Conservation (phyloP, 192 early-diverging fungal species). For the Coemansia brasiliensis region DNA sequence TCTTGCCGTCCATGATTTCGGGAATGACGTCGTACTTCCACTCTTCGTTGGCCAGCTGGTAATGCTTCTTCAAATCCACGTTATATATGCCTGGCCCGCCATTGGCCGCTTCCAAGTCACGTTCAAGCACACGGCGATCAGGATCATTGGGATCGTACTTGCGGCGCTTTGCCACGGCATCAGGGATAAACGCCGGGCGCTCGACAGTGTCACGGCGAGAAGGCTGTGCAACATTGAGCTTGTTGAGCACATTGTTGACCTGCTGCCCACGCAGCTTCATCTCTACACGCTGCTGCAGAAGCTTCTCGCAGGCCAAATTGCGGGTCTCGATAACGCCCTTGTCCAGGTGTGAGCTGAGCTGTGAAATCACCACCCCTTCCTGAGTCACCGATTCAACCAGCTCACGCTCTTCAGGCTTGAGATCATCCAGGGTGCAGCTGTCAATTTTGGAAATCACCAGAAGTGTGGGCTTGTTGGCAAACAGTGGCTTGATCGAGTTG, state of each 20-base stretch:
- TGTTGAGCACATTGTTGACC: conserved; percentile 90
- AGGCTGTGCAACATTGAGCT: conserved; percentile 92
- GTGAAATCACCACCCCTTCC: conserved; percentile 71
- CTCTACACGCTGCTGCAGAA: conserved; percentile 90
- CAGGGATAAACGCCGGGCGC: conserved; percentile 84
- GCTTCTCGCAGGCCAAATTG: conserved; percentile 89
- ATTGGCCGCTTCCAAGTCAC: conserved; percentile 83
- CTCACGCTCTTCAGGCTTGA: conserved; percentile 67
- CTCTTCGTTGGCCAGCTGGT: conserved; percentile 77
- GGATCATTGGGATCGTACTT: conserved; percentile 83
- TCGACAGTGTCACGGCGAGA: conserved; percentile 78
- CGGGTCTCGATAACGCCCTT: conserved; percentile 97
- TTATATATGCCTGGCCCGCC: conserved; percentile 98
- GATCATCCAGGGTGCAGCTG: conserved; percentile 73
- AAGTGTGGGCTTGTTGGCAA: conserved; percentile 96
- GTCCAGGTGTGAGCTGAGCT: conserved; percentile 91
- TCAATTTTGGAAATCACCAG: conserved; percentile 98
- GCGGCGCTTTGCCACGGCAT: conserved; percentile 62
- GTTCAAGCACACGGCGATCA: conserved; percentile 78
- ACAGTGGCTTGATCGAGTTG: conserved; percentile 95
- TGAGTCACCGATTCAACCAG: conserved; percentile 74
- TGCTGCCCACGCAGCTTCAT: conserved; percentile 91
- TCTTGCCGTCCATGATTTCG: conserved; percentile 98
- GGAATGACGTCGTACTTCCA: conserved; percentile 98
- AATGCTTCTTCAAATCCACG: conserved; percentile 92